Evolutionary conservation across 164 flowering plant genomes (phyloP).

Genomic region (Tinospora cordifolia): DNA sequence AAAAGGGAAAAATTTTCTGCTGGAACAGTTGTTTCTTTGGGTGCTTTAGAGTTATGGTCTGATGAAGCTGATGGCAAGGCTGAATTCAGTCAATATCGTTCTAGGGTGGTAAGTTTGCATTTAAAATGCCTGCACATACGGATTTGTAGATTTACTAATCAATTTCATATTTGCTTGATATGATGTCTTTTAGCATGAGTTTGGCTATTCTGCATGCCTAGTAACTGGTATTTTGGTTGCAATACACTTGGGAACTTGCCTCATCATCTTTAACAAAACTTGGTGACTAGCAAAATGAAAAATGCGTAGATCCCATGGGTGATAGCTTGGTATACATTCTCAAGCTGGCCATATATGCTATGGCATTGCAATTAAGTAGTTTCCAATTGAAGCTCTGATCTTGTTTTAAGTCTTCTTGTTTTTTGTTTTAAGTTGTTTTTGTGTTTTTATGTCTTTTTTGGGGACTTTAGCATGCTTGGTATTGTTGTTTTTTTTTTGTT

Average conservation of each 20-base stretch:
- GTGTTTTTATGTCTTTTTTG: too few relatives aligned
- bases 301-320: not conserved
- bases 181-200: not conserved
- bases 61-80: constrained; percentile 86
- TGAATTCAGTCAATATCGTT: constrained; percentile 80
- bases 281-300: not conserved
- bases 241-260: not conserved
- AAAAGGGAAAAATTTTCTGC: constrained; percentile 59
- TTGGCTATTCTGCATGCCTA: not conserved
- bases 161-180: not conserved
- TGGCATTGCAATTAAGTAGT: too few relatives aligned
- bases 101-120: constrained; percentile 61
- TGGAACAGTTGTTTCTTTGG: constrained; percentile 36
- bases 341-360: too few relatives aligned
- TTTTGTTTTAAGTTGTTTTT: too few relatives aligned
- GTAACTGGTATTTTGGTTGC: not conserved
- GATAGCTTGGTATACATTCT: too few relatives aligned
- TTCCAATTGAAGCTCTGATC: too few relatives aligned
- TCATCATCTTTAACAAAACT: not conserved
- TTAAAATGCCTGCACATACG: not conserved
- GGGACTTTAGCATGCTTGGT: too few relatives aligned
- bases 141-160: not conserved
- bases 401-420: too few relatives aligned
- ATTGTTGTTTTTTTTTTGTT: too few relatives aligned
- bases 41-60: constrained; percentile 84